Evolutionary conservation across 495 filamentous ascomycete species (phyloP).

Genomic region (Daldinia grandis): DNA sequence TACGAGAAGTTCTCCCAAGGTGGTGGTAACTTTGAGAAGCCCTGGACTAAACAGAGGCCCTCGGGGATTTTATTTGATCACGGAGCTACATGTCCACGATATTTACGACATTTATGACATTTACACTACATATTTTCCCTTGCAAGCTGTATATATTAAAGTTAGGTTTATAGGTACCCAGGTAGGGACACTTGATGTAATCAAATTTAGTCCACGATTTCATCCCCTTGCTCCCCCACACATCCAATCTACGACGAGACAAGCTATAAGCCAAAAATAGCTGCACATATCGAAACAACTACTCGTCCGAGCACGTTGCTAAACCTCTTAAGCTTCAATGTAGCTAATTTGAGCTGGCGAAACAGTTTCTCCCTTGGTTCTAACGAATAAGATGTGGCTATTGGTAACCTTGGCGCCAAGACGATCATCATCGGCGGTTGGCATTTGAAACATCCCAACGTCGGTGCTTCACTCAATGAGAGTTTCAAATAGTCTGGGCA

Average conservation of each 20-base stretch:
- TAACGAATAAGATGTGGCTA: constrained; percentile 8
- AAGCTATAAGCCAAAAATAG: constrained; percentile 33
- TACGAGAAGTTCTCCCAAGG: constrained; percentile 31
- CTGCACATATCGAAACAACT: constrained; percentile 7
- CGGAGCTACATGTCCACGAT: background rate
- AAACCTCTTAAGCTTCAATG: constrained; percentile 5
- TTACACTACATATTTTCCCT: background rate
- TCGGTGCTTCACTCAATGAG: constrained; percentile 20
- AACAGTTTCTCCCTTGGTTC: constrained; percentile 17
- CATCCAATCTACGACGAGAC: constrained; percentile 2
- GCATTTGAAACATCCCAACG: constrained; percentile 30
- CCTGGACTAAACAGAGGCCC: background rate
- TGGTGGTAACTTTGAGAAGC: constrained; percentile 23
- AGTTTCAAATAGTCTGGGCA: constrained; percentile 31
- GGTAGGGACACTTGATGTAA: constrained; percentile 4
- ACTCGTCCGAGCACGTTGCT: background rate
- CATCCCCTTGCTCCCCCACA: constrained; percentile 7
- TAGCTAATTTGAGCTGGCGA: constrained; percentile 14
- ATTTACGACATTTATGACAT: background rate
- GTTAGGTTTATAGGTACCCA: background rate
- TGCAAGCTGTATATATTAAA: background rate
- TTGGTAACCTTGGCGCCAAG: constrained; percentile 37
- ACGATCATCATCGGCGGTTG: constrained; percentile 19
- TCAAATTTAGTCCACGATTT: background rate
- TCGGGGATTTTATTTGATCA: background rate